These are phyloP conservation scores for Aspergillus brunneoviolaceus DNA, from an alignment of 2,329 filamentous ascomycete genomes.

Conservation along the genomic window DNA sequence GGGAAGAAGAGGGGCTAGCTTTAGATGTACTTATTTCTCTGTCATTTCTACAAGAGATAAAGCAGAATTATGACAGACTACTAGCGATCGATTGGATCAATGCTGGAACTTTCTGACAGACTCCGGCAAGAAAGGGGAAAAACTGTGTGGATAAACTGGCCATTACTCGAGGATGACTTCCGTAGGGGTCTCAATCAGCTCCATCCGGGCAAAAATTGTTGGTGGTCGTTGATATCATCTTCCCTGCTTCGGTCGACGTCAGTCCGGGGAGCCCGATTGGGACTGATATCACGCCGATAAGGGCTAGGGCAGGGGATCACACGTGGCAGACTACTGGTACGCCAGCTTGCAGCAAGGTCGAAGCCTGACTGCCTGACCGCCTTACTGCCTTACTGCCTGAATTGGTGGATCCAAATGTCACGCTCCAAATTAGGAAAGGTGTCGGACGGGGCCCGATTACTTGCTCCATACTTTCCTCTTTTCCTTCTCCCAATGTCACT, in stretches of 20 bases:
- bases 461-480: not conserved
- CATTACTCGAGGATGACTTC: no score
- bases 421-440: not conserved
- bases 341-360: no score
- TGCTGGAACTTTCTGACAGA: not conserved
- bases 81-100: not conserved
- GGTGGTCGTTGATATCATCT: constrained; percentile 17
- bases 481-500: not conserved
- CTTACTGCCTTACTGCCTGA: constrained; percentile 16
- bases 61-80: not conserved
- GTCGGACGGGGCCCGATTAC: not conserved
- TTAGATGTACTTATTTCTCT: no score
- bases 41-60: no score
- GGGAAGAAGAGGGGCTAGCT: constrained; percentile 2
- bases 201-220: constrained; percentile 3
- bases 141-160: no score
- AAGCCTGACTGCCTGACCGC: no score
- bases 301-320: constrained; percentile 21
- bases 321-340: constrained; percentile 15
- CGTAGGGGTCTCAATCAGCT: not conserved
- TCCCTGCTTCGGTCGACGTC: constrained; percentile 22
- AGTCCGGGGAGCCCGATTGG: constrained; percentile 23
- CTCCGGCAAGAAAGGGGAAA: not conserved
- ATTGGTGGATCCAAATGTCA: not conserved
- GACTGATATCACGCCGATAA: constrained; percentile 21